phyloP scores from a whole-genome alignment of 352 stramenopile species.

The Aphanomyces cochlioides region DNA sequence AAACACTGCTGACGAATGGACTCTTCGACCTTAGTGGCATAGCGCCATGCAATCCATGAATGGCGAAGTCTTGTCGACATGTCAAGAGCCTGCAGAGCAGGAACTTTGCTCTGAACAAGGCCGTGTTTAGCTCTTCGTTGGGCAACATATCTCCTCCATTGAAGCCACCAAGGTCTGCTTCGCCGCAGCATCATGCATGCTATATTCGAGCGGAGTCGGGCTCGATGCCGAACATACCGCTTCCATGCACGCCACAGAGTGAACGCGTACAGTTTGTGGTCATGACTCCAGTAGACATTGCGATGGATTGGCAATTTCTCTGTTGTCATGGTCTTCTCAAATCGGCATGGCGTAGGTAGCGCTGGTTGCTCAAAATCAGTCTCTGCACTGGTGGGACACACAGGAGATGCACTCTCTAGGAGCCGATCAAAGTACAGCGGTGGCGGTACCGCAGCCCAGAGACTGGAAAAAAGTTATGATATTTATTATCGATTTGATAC shows the following conservation, averaged over 20 bases:
- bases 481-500: too few species aligned
- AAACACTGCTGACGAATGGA: not conserved
- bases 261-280: constrained; percentile 20
- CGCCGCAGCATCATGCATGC: constrained; percentile 11
- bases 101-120: not conserved
- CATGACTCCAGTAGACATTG: constrained; percentile 19
- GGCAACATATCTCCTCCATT: constrained; percentile 15
- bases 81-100: not conserved
- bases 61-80: not conserved
- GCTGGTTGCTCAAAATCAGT: not conserved
- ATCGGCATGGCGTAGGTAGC: not conserved
- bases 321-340: not conserved
- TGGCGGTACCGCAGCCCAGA: not conserved
- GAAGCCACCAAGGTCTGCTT: not conserved
- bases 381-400: not conserved
- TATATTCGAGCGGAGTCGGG: constrained; percentile 2
- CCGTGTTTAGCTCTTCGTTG: not conserved
- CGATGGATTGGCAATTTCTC: not conserved
- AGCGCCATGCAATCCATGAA: not conserved
- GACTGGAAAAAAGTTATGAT: too few species aligned
- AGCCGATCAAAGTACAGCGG: constrained; percentile 22
- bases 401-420: not conserved
- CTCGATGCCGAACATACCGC: constrained; percentile 6
- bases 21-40: not conserved
- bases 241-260: constrained; percentile 24